Conservation (phyloP, 2,329 filamentous ascomycete genomes). For the Geosmithia flava region DNA sequence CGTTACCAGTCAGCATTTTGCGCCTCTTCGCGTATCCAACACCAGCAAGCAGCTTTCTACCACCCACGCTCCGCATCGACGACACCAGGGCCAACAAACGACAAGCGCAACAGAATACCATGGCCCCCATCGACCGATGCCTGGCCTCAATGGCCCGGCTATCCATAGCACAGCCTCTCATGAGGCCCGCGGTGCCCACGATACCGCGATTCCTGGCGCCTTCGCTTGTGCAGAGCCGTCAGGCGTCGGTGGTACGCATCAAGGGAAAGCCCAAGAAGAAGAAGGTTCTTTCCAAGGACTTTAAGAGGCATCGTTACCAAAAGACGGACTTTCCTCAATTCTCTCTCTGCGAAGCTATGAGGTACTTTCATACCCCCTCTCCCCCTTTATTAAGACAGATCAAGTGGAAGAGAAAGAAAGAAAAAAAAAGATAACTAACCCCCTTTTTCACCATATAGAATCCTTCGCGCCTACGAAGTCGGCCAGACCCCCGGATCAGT, state of each 20-base stretch:
- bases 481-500: constrained; percentile 58
- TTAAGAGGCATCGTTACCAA: constrained; percentile 53
- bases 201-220: constrained; percentile 39
- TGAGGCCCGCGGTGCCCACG: constrained; percentile 26
- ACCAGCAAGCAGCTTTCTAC: neutral
- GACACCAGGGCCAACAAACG: neutral
- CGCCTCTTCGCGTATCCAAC: neutral
- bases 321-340: constrained; percentile 54
- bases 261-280: constrained; percentile 41
- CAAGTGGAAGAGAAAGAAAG: neutral
- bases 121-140: constrained; percentile 33
- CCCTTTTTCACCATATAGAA: neutral
- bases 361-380: constrained; percentile 32
- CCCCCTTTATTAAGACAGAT: neutral
- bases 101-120: neutral
- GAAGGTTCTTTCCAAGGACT: constrained; percentile 51
- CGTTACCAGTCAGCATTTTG: neutral
- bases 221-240: constrained; percentile 27
- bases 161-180: constrained; percentile 23
- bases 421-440: neutral
- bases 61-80: neutral
- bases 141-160: constrained; percentile 41
- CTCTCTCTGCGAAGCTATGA: constrained; percentile 83
- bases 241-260: constrained; percentile 25
- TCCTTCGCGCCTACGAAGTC: constrained; percentile 86